Percentiles rank a stretch among this genome's conserved stretches.
Evolutionary conservation across 1,284 basidiomycete species (phyloP).

Genomic region (Rhodofomes roseus): DNA sequence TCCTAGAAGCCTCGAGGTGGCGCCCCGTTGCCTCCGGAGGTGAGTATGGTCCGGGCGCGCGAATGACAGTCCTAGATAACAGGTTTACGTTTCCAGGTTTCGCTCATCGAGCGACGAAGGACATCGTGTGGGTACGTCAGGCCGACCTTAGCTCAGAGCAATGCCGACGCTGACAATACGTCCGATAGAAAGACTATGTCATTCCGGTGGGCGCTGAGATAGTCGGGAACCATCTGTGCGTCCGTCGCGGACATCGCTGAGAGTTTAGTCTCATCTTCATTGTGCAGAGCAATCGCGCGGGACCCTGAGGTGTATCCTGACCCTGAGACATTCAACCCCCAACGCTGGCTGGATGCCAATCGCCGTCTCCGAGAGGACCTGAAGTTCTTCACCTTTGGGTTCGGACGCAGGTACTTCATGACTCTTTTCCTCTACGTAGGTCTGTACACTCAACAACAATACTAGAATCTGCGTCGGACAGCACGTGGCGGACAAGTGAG

Average conservation of each 20-base stretch:
- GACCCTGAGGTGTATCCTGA: constrained; percentile 55
- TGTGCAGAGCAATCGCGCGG: constrained; percentile 43
- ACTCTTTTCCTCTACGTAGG: neutral
- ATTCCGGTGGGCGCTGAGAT: constrained; percentile 59
- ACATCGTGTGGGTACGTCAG: neutral
- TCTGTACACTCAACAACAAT: neutral
- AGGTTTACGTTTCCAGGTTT: neutral
- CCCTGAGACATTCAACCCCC: constrained; percentile 53
- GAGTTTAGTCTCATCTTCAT: neutral
- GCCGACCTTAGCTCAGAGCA: neutral
- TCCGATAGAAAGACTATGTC: constrained; percentile 41
- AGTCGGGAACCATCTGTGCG: constrained; percentile 55
- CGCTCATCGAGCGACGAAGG: neutral
- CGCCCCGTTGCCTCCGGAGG: neutral
- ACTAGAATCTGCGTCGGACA: neutral
- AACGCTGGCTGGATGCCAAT: constrained; percentile 48
- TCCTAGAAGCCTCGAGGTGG: neutral
- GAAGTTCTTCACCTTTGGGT: constrained; percentile 50
- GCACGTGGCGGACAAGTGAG: neutral
- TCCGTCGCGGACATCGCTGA: neutral
- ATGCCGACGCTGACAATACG: neutral
- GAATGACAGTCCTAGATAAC: neutral
- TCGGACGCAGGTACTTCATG: constrained; percentile 45
- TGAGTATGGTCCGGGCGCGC: neutral
- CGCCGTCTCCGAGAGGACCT: constrained; percentile 47